A percentile compares a stretch with the other conserved stretches of the same genome.
These are phyloP conservation scores for Verticillium nubilum DNA, from an alignment of 2,329 filamentous ascomycete genomes.

Conservation along the genomic window DNA sequence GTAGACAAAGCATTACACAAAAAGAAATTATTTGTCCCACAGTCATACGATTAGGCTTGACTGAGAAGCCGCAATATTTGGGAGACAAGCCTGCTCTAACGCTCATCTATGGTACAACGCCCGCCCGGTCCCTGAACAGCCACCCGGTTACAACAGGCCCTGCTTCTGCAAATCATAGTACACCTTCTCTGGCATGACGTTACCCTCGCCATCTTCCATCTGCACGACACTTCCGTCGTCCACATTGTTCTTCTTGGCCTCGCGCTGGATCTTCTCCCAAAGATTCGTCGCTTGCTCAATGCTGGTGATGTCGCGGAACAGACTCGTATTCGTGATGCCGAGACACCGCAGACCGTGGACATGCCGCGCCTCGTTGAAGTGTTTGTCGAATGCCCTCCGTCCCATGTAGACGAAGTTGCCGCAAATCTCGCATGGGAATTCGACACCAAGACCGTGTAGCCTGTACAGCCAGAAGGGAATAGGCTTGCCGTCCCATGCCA, in stretches of 20 bases:
- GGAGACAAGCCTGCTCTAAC: neutral
- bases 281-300: conserved; percentile 85
- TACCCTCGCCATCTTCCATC: conserved; percentile 97
- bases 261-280: conserved; percentile 89
- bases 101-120: neutral
- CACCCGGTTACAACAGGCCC: conserved; percentile 61
- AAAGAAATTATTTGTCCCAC: neutral
- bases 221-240: conserved; percentile 83
- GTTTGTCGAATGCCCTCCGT: conserved; percentile 91
- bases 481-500: conserved; percentile 97
- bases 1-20: too few species aligned
- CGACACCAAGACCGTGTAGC: conserved; percentile 87
- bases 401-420: conserved; percentile 99
- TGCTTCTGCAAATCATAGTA: conserved; percentile 94
- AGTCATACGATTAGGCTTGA: too few species aligned
- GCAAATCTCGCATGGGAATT: conserved; percentile 94
- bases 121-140: neutral
- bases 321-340: conserved; percentile 82
- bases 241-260: conserved; percentile 71
- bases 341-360: conserved; percentile 91
- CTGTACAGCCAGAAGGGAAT: conserved; percentile 99
- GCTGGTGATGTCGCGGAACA: conserved; percentile 90
- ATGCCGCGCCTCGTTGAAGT: conserved; percentile 91
- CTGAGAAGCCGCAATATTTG: neutral
- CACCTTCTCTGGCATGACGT: conserved; percentile 99